Evolutionary conservation across 768 basidiomycete species (phyloP).

Genomic region (Suillus hirtellus): DNA sequence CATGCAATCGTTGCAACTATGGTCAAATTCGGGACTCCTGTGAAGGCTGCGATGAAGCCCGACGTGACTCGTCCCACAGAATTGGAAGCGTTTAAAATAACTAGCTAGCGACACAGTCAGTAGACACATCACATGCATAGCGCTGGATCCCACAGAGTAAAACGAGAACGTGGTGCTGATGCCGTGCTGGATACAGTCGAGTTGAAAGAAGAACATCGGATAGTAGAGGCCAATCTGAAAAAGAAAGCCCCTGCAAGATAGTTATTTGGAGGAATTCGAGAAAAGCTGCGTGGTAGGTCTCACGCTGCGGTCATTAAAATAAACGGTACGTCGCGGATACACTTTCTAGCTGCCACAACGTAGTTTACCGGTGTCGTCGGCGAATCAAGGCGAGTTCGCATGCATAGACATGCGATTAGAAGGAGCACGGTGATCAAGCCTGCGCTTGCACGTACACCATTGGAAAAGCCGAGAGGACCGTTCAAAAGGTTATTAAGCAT

Average conservation of each 20-base stretch:
- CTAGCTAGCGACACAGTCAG: constrained; percentile 36
- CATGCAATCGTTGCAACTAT: constrained; percentile 35
- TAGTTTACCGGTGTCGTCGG: constrained; percentile 19
- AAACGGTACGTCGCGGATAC: constrained; percentile 20
- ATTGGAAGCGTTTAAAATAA: constrained; percentile 52
- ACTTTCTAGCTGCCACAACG: constrained; percentile 17
- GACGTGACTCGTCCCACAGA: constrained; percentile 53
- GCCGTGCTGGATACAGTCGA: constrained; percentile 50
- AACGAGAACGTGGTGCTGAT: constrained; percentile 51
- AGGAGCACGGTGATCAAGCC: constrained; percentile 41
- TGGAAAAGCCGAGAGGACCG: constrained; percentile 37
- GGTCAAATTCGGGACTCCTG: constrained; percentile 47
- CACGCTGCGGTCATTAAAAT: constrained; percentile 24
- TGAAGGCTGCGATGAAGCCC: constrained; percentile 39
- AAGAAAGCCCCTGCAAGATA: constrained; percentile 17
- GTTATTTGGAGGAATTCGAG: background rate
- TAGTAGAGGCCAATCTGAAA: constrained; percentile 44
- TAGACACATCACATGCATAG: background rate
- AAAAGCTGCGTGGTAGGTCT: constrained; percentile 3
- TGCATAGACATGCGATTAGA: constrained; percentile 31
- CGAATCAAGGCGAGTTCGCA: constrained; percentile 43
- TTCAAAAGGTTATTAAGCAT: constrained; percentile 33
- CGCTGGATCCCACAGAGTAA: constrained; percentile 43
- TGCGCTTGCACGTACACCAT: constrained; percentile 51
- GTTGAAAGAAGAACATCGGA: constrained; percentile 58